Conservation (phyloP, 1,139 yeast species). For the Hansenula anomala region DNA sequence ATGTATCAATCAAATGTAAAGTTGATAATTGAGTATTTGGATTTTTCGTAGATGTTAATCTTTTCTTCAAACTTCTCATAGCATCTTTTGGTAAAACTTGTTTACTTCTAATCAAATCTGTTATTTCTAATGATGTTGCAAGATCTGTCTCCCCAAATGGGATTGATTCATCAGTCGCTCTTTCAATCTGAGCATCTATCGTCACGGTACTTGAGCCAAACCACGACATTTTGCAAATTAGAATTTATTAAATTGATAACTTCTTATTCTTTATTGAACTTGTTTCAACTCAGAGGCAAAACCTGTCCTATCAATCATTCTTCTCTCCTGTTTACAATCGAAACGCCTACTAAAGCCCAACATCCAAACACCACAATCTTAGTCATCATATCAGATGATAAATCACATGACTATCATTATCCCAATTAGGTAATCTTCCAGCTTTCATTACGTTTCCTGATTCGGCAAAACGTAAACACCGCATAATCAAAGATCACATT, state of each 20-base stretch:
- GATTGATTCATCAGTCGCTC: constrained; percentile 83
- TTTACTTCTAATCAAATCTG: constrained; percentile 83
- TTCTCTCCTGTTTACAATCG: too few relatives aligned
- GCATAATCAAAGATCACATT: not conserved
- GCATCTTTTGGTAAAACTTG: constrained; percentile 80
- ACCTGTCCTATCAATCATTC: too few relatives aligned
- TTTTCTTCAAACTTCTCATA: constrained; percentile 74
- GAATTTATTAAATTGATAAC: too few relatives aligned
- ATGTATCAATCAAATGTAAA: constrained; percentile 73
- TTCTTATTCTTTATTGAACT: too few relatives aligned
- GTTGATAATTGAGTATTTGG: constrained; percentile 78
- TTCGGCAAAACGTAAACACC: constrained; percentile 18
- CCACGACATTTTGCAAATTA: constrained; percentile 48
- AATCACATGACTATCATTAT: not conserved
- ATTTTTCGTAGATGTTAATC: constrained; percentile 59
- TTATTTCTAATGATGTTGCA: constrained; percentile 75
- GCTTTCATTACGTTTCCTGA: constrained; percentile 8
- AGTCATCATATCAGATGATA: not conserved
- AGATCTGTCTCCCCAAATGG: constrained; percentile 91
- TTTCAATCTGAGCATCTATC: constrained; percentile 61
- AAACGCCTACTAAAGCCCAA: not conserved
- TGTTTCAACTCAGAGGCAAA: too few relatives aligned
- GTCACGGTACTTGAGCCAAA: constrained; percentile 43
- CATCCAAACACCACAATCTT: not conserved
- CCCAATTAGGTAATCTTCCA: not conserved